phyloP scores from a whole-genome alignment of 306 rosid species.

The Alnus rubra region DNA sequence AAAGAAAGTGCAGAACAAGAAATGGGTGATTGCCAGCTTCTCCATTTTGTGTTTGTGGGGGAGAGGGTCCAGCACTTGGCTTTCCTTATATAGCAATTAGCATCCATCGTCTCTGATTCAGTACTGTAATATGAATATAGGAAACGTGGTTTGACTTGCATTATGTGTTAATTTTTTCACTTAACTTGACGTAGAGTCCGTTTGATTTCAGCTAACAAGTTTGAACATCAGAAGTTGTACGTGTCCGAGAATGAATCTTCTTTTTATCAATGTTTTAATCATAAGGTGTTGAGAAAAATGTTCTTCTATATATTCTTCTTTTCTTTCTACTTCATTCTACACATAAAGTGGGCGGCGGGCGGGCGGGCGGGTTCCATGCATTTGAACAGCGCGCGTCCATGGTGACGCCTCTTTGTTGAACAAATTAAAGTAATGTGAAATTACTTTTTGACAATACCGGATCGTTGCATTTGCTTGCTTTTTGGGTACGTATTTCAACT shows the following conservation, averaged over 20 bases:
- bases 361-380: too few species aligned
- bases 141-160: neutral
- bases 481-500: too few species aligned
- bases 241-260: neutral
- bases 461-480: too few species aligned
- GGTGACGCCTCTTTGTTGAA: too few species aligned
- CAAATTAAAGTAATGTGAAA: too few species aligned
- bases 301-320: too few species aligned
- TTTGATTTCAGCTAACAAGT: neutral
- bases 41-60: constrained; percentile 14
- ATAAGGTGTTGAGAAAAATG: neutral
- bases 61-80: neutral
- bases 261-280: neutral
- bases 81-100: neutral
- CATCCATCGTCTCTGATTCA: neutral
- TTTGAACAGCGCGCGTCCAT: too few species aligned
- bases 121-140: neutral
- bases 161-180: too few species aligned
- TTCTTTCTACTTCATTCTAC: too few species aligned
- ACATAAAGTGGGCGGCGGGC: too few species aligned
- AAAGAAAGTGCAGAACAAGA: constrained; percentile 36
- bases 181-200: too few species aligned
- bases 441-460: too few species aligned
- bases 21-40: constrained; percentile 15
- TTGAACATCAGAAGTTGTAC: neutral